A percentile compares a stretch with the other conserved stretches of the same genome.
phyloP scores from a whole-genome alignment of 2,329 filamentous ascomycete genomes.

The Colletotrichum lentis region DNA sequence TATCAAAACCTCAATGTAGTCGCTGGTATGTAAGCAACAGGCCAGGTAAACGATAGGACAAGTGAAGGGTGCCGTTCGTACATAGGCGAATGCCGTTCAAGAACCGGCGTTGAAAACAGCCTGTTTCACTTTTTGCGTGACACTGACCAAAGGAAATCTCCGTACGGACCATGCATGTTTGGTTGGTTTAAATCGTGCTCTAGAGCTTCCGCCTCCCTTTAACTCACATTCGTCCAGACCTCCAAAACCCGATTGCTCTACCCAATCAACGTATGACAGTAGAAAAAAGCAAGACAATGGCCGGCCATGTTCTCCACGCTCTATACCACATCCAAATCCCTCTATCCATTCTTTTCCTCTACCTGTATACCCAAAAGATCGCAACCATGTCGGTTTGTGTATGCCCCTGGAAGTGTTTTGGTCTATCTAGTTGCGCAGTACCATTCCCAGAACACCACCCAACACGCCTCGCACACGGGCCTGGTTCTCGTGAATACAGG shows the following conservation, averaged over 20 bases:
- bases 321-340: conserved; percentile 3
- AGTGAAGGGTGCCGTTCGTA: too few relatives aligned
- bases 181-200: background rate
- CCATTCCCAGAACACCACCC: conserved; percentile 65
- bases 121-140: background rate
- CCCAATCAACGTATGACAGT: conserved; percentile 2
- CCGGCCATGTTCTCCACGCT: background rate
- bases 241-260: background rate
- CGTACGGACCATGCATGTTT: background rate
- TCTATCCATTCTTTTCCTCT: conserved; percentile 7
- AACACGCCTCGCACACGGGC: conserved; percentile 72
- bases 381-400: background rate
- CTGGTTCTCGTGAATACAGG: conserved; percentile 69
- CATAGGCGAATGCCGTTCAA: background rate
- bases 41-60: background rate
- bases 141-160: too few relatives aligned
- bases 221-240: background rate
- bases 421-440: conserved; percentile 51
- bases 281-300: background rate
- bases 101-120: background rate
- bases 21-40: background rate
- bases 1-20: background rate
- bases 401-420: too few relatives aligned
- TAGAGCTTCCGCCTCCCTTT: background rate
- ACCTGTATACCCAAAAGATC: background rate